These are phyloP conservation scores for Neurospora pannonica DNA, from an alignment of 495 filamentous ascomycete genomes.

Conservation along the genomic window DNA sequence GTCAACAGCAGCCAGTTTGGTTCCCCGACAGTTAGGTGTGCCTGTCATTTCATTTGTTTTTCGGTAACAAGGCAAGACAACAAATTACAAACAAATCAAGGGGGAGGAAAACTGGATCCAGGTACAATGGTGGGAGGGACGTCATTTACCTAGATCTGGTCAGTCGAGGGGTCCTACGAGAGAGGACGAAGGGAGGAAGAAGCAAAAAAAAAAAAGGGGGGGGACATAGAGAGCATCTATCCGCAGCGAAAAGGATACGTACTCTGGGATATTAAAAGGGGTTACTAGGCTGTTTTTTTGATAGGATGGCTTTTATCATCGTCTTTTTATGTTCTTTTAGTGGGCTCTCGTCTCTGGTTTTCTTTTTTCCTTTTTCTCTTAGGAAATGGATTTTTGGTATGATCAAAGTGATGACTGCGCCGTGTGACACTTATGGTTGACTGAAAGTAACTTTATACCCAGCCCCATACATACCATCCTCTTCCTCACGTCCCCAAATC, in stretches of 20 bases:
- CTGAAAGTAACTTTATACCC: no score
- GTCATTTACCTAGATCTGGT: slow-evolving; percentile 17
- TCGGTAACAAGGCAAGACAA: not conserved
- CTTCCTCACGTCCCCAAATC: no score
- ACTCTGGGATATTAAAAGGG: not conserved
- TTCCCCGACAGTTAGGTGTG: slow-evolving; percentile 41
- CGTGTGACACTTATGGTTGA: no score
- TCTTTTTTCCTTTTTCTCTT: not conserved
- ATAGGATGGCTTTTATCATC: not conserved
- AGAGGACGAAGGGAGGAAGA: not conserved
- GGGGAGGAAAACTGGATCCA: slow-evolving; percentile 9
- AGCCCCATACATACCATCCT: no score
- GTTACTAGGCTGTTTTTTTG: not conserved
- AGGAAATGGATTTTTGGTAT: not conserved
- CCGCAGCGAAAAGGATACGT: not conserved
- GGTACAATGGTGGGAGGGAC: slow-evolving; percentile 41
- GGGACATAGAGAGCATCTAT: not conserved
- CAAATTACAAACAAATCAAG: slow-evolving; percentile 8
- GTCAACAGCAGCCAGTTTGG: slow-evolving; percentile 2
- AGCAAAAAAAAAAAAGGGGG: not conserved
- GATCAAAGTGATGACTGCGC: no score
- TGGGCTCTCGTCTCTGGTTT: not conserved
- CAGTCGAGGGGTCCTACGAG: not conserved
- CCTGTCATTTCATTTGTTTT: not conserved
- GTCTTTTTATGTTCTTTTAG: not conserved